phyloP scores from a whole-genome alignment of 176 grass and related monocot genomes.

The Canna indica region DNA sequence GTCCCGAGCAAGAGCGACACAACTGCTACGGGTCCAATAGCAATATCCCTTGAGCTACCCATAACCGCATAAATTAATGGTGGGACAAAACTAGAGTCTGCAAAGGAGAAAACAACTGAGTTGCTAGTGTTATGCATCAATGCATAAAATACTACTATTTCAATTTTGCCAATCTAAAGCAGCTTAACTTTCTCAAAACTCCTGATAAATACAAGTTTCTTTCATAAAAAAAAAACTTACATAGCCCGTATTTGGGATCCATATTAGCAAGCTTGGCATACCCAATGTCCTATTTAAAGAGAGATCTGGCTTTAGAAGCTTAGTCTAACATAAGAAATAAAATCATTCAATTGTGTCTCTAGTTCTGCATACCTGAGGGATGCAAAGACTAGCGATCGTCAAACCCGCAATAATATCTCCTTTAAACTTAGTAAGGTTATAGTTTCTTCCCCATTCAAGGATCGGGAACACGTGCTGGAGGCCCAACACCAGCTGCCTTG shows the following conservation, averaged over 20 bases:
- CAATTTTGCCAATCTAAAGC: no score
- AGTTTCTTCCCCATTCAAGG: conserved; percentile 61
- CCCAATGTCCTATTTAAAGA: conserved; percentile 63
- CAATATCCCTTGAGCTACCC: conserved; percentile 96
- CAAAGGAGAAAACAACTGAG: conserved; percentile 19
- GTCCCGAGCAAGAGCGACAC: conserved; percentile 85
- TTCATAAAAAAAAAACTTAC: conserved; percentile 34
- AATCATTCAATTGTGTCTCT: background rate
- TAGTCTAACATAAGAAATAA: conserved; percentile 15
- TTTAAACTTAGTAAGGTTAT: conserved; percentile 69
- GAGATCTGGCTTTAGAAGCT: conserved; percentile 3
- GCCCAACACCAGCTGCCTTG: conserved; percentile 36
- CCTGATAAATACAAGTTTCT: background rate
- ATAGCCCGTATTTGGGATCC: conserved; percentile 80
- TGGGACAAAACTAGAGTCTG: conserved; percentile 85
- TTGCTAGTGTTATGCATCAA: background rate
- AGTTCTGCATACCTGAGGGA: conserved; percentile 68
- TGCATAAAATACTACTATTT: no score
- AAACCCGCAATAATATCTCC: conserved; percentile 78
- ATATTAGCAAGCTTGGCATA: conserved; percentile 88
- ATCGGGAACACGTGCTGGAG: conserved; percentile 75
- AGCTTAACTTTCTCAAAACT: no score
- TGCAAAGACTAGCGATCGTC: conserved; percentile 93
- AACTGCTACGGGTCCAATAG: conserved; percentile 86
- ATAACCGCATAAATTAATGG: conserved; percentile 87